Conservation (phyloP, 1,139 yeast genomes). For the Trichomonascaceae sp. region DNA sequence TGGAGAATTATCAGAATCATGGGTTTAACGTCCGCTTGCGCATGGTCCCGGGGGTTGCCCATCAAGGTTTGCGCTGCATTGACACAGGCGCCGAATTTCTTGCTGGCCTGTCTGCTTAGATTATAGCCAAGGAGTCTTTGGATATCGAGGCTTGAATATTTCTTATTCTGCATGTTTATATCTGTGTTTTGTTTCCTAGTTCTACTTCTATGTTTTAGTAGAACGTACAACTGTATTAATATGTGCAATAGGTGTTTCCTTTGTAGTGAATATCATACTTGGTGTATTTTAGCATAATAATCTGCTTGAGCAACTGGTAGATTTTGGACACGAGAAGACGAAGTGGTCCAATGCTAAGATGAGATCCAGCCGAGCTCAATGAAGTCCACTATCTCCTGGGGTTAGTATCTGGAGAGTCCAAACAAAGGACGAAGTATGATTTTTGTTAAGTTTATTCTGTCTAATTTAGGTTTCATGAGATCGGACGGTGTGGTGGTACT, state of each 20-base stretch:
- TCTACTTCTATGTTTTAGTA: background rate
- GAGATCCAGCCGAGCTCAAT: too few species aligned
- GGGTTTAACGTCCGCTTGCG: background rate
- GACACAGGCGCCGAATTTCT: background rate
- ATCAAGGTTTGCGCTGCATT: background rate
- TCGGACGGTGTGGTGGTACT: too few species aligned
- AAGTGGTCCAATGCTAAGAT: background rate
- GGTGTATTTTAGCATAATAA: background rate
- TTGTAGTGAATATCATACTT: background rate
- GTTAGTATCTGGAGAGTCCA: too few species aligned
- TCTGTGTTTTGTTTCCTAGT: background rate
- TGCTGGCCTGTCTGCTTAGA: background rate
- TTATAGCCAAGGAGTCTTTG: background rate
- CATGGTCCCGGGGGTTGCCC: background rate
- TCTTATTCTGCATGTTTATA: background rate
- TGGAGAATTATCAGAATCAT: background rate
- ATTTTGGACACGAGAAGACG: background rate
- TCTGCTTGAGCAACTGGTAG: background rate
- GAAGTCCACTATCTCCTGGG: too few species aligned
- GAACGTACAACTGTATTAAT: background rate
- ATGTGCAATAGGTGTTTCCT: background rate
- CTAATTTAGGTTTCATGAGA: too few species aligned
- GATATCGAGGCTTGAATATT: background rate
- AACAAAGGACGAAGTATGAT: too few species aligned
- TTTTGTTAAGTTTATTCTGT: too few species aligned